Evolutionary conservation across 1,139 yeast species (phyloP), one percentile per base, ranked within the genome.

Genomic region (Meyerozyma carpophila): DNA sequence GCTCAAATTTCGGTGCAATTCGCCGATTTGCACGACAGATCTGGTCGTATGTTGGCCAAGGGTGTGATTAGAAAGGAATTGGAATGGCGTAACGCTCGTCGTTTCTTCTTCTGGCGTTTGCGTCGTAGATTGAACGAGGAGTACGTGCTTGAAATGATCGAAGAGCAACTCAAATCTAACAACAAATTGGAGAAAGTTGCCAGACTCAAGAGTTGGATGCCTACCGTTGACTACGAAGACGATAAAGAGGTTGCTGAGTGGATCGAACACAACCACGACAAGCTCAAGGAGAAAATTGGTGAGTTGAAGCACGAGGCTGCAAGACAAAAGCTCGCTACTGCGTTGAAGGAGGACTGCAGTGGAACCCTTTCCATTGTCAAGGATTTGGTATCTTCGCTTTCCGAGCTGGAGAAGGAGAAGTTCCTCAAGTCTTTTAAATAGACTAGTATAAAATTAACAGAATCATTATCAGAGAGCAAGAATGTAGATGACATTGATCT

Each of bases 61-160:
- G 95, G 94, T 48, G 87, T 85, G 44, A 89, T 93, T 57, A 78
- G 85, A 56, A 84, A 84, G 65, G 94, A 90, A 56, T 68, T 93
- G 46, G 82, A 85, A 58, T 91, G 97, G 97, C 67, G 68, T 40
- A 77, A 90, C 44, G 81, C 98, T 29, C 88, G 98, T 75, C 82
- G 98, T 59, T 87, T 79, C 81, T 94, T 93, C 82, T 93, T 89
- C 93, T 93, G 98, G 98, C 84, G 99, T 70, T 80, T 89, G 52
- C 89, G 97, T 72, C 86, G 98, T 71, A 88, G 97, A 70, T 75
- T 94, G 67, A 84, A 87, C 63, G 98, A 93, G 71, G 95, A 89
- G 65, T 88, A 89, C 66, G 75, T 91, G 59, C 73, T 89, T 64
- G 82, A 79, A 65, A 78, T 87, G 59, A 79, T 91, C 57, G 81